Percentiles rank a stretch among this genome's conserved stretches.
phyloP scores from a whole-genome alignment of 345 rosid species.

The Heritiera fomes region DNA sequence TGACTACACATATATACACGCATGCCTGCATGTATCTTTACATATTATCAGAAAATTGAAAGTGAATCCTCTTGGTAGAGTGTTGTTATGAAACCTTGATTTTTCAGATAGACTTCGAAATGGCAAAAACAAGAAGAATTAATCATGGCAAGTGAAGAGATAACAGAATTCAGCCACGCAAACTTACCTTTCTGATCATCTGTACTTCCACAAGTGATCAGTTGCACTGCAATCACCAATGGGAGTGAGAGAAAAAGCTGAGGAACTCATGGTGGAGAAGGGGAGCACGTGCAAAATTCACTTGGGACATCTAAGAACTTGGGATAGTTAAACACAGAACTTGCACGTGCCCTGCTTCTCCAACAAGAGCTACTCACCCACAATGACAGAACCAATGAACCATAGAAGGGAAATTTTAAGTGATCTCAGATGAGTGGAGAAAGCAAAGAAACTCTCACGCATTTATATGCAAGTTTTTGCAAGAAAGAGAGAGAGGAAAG shows the following conservation, averaged over 20 bases:
- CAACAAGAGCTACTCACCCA: constrained; percentile 82
- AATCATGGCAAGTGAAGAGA: neutral
- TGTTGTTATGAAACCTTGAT: neutral
- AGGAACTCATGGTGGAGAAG: constrained; percentile 91
- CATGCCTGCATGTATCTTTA: too few species aligned
- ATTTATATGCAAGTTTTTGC: constrained; percentile 34
- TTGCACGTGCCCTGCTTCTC: constrained; percentile 99
- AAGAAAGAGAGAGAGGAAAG: constrained; percentile 17
- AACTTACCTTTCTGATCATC: constrained; percentile 8
- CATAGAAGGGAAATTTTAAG: neutral
- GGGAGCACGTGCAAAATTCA: constrained; percentile 84
- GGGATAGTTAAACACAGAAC: neutral
- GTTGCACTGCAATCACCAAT: neutral
- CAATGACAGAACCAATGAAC: neutral
- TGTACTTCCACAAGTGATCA: neutral
- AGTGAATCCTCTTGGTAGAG: neutral
- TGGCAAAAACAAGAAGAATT: neutral
- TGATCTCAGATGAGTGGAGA: neutral
- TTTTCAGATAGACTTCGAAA: neutral
- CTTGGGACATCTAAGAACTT: neutral
- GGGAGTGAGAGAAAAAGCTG: constrained; percentile 29
- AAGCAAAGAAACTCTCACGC: constrained; percentile 18
- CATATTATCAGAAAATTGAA: neutral
- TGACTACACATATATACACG: neutral
- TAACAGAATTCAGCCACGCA: neutral